These are phyloP conservation scores for Colletotrichum euphorbiae DNA, from an alignment of 2,329 filamentous ascomycete species.

Conservation along the genomic window DNA sequence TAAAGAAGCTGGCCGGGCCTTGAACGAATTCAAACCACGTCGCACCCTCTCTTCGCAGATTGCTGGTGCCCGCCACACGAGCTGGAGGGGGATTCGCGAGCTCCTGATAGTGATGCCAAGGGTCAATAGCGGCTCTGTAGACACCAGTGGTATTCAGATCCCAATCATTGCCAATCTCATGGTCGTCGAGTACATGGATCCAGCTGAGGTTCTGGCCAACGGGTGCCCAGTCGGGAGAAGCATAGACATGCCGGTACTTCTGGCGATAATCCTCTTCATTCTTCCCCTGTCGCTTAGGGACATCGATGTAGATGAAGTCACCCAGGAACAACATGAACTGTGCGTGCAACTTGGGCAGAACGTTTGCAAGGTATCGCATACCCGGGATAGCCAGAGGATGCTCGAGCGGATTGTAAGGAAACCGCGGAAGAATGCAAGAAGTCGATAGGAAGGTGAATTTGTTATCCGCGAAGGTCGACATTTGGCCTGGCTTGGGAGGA, in stretches of 20 bases:
- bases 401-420: slow-evolving; percentile 88
- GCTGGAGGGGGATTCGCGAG: slow-evolving; percentile 83
- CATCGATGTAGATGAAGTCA: slow-evolving; percentile 92
- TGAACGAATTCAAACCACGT: slow-evolving; percentile 93
- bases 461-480: slow-evolving; percentile 69
- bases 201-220: slow-evolving; percentile 87
- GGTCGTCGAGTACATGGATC: slow-evolving; percentile 97
- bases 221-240: slow-evolving; percentile 88
- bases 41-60: slow-evolving; percentile 60
- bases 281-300: slow-evolving; percentile 82
- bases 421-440: slow-evolving; percentile 90
- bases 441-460: slow-evolving; percentile 92
- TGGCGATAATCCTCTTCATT: slow-evolving; percentile 82
- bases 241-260: slow-evolving; percentile 96
- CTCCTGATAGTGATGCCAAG: slow-evolving; percentile 88
- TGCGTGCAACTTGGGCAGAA: slow-evolving; percentile 76
- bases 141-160: slow-evolving; percentile 82
- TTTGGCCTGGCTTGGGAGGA: slow-evolving; percentile 76
- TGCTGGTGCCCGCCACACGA: slow-evolving; percentile 58
- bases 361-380: slow-evolving; percentile 79
- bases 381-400: slow-evolving; percentile 87
- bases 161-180: slow-evolving; percentile 97
- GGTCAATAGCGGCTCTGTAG: slow-evolving; percentile 82
- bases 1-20: slow-evolving; percentile 93
- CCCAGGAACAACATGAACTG: slow-evolving; percentile 87